These are phyloP conservation scores for Xylariaceae sp. DNA, from an alignment of 2,329 filamentous ascomycete genomes.

Conservation along the genomic window DNA sequence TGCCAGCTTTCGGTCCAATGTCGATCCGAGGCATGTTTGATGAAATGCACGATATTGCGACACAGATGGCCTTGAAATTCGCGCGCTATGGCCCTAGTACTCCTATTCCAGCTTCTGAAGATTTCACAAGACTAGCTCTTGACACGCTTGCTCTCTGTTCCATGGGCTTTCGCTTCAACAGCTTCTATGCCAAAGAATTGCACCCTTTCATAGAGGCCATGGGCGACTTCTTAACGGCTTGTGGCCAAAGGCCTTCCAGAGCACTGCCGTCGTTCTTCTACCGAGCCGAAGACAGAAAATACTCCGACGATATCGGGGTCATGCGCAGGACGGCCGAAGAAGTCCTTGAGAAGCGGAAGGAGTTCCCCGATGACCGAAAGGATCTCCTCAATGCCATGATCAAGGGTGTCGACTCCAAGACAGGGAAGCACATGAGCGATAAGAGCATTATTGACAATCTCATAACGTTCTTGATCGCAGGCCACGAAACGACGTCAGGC, in stretches of 20 bases:
- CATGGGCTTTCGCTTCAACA: conserved; percentile 74
- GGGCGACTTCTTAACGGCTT: conserved; percentile 60
- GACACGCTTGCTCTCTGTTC: conserved; percentile 70
- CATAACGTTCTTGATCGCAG: conserved; percentile 69
- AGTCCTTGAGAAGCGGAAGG: conserved; percentile 58
- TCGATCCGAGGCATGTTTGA: conserved; percentile 67
- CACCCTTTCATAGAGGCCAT: conserved; percentile 71
- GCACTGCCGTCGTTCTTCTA: conserved; percentile 51
- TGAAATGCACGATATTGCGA: conserved; percentile 66
- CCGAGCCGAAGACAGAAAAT: conserved; percentile 48
- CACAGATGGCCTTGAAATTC: conserved; percentile 66
- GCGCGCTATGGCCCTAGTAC: conserved; percentile 58
- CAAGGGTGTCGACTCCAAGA: conserved; percentile 63
- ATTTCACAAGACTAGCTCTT: conserved; percentile 56
- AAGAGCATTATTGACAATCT: conserved; percentile 66
- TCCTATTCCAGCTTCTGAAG: conserved; percentile 50
- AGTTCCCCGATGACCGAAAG: conserved; percentile 55
- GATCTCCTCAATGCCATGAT: conserved; percentile 72
- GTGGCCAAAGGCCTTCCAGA: conserved; percentile 48
- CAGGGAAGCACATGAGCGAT: conserved; percentile 62
- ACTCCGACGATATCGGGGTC: conserved; percentile 51
- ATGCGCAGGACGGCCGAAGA: conserved; percentile 56
- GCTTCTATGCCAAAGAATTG: conserved; percentile 65
- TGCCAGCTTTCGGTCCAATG: conserved; percentile 58
- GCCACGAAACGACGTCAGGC: conserved; percentile 70